Evolutionary conservation across 495 filamentous ascomycete genomes (phyloP).

Genomic region (Penicillium cosmopolitanum): DNA sequence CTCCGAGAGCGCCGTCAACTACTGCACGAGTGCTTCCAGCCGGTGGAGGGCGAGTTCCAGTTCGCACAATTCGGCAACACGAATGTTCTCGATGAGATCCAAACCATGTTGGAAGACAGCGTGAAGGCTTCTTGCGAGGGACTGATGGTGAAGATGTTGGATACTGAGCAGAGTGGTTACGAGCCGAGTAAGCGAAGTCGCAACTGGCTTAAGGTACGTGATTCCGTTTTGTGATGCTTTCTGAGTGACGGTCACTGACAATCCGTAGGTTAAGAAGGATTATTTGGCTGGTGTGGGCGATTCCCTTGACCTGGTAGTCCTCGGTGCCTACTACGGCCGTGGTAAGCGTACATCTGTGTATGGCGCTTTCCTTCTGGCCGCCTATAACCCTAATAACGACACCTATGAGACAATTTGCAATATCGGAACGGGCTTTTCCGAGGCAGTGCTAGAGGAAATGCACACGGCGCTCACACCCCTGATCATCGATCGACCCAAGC

Average conservation of each 20-base stretch:
- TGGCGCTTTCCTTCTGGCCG: conserved; percentile 92
- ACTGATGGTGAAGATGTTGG: conserved; percentile 98
- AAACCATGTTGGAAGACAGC: conserved; percentile 85
- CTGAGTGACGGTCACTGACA: background rate
- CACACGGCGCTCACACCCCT: conserved; percentile 70
- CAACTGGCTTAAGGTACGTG: conserved; percentile 91
- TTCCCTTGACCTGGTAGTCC: conserved; percentile 93
- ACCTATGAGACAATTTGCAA: conserved; percentile 96
- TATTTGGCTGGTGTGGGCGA: conserved; percentile 93
- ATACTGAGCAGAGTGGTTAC: conserved; percentile 87
- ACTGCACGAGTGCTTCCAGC: conserved; percentile 71
- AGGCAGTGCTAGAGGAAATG: conserved; percentile 80
- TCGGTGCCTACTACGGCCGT: conserved; percentile 91
- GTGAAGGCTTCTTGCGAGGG: conserved; percentile 96
- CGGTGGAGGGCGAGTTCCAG: conserved; percentile 84
- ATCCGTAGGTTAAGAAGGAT: conserved; percentile 84
- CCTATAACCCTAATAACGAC: conserved; percentile 79
- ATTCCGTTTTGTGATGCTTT: background rate
- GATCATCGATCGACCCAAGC: conserved; percentile 87
- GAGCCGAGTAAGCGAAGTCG: conserved; percentile 93
- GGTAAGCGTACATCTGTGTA: conserved; percentile 95
- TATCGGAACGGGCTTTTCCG: conserved; percentile 95
- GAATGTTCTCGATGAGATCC: conserved; percentile 90
- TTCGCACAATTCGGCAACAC: conserved; percentile 89
- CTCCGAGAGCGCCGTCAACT: conserved; percentile 83